Evolutionary conservation across 1,139 yeast species (phyloP).

Genomic region (Entelexis sorbosivorans): DNA sequence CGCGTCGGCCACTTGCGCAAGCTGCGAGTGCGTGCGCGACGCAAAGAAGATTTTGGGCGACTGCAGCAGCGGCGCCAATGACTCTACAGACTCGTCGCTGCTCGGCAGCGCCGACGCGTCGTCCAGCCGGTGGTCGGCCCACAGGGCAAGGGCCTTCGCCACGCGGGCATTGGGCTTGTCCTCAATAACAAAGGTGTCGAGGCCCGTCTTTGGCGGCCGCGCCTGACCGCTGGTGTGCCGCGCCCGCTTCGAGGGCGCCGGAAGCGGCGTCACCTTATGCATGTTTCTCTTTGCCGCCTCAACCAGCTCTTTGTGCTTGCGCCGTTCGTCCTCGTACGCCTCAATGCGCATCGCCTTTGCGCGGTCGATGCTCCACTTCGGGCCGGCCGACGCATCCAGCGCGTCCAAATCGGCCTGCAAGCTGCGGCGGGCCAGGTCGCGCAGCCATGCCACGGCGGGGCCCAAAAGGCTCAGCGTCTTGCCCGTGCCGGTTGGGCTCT

Average conservation of each 20-base stretch:
- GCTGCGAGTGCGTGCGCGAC: conserved; percentile 86
- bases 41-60: conserved; percentile 47
- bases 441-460: conserved; percentile 74
- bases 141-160: conserved; percentile 9
- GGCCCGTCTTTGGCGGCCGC: not conserved
- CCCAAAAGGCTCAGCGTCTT: conserved; percentile 82
- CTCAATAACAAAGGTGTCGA: conserved; percentile 4
- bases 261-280: not conserved
- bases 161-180: conserved; percentile 1
- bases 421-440: conserved; percentile 42
- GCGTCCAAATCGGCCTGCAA: conserved; percentile 38
- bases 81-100: not conserved
- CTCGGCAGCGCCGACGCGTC: not conserved
- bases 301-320: conserved; percentile 33
- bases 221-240: not conserved
- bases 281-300: conserved; percentile 27
- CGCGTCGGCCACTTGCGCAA: conserved; percentile 71
- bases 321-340: conserved; percentile 28
- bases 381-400: conserved; percentile 24
- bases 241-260: not conserved
- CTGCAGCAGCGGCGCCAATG: conserved; percentile 8
- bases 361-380: conserved; percentile 32
- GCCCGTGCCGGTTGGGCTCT: conserved; percentile 94
- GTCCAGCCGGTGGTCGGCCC: not conserved
- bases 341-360: conserved; percentile 26